Evolutionary conservation across 2,329 filamentous ascomycete species (phyloP).

Genomic region (Catunica adiposa): DNA sequence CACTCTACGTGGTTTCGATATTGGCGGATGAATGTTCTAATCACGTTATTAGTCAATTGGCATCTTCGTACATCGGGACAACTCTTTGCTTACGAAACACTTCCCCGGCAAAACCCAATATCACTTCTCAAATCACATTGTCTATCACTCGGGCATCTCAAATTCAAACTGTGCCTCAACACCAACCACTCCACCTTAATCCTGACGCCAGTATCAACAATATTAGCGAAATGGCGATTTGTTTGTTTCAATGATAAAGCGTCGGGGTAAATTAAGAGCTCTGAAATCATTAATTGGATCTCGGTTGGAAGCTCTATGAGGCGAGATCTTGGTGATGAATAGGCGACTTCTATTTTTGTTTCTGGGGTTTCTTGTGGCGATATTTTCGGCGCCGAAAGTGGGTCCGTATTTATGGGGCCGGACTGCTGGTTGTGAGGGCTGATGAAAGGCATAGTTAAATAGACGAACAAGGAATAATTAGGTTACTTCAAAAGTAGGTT

Average conservation of each 20-base stretch:
- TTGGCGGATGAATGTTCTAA: slow-evolving; percentile 40
- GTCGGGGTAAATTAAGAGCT: slow-evolving; percentile 50
- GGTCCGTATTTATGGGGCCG: background rate
- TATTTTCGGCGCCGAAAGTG: background rate
- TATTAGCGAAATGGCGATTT: slow-evolving; percentile 42
- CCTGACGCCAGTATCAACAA: slow-evolving; percentile 48
- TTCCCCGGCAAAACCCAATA: slow-evolving; percentile 42
- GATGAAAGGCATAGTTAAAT: too few species aligned
- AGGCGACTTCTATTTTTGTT: slow-evolving; percentile 8
- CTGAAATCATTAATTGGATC: slow-evolving; percentile 46
- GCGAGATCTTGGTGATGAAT: background rate
- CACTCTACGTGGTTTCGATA: slow-evolving; percentile 45
- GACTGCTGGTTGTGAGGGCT: too few species aligned
- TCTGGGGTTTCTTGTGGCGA: slow-evolving; percentile 18
- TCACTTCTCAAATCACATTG: slow-evolving; percentile 43
- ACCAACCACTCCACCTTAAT: slow-evolving; percentile 56
- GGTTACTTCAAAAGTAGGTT: too few species aligned
- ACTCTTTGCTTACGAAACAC: slow-evolving; percentile 31
- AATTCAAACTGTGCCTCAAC: slow-evolving; percentile 42
- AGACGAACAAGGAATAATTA: too few species aligned
- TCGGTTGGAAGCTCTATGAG: slow-evolving; percentile 44
- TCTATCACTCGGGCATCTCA: slow-evolving; percentile 46
- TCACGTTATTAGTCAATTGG: background rate
- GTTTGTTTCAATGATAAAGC: slow-evolving; percentile 55
- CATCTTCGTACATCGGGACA: too few species aligned